phyloP scores from a whole-genome alignment of 768 basidiomycete genomes.

The Macrolepiota fuliginosa region DNA sequence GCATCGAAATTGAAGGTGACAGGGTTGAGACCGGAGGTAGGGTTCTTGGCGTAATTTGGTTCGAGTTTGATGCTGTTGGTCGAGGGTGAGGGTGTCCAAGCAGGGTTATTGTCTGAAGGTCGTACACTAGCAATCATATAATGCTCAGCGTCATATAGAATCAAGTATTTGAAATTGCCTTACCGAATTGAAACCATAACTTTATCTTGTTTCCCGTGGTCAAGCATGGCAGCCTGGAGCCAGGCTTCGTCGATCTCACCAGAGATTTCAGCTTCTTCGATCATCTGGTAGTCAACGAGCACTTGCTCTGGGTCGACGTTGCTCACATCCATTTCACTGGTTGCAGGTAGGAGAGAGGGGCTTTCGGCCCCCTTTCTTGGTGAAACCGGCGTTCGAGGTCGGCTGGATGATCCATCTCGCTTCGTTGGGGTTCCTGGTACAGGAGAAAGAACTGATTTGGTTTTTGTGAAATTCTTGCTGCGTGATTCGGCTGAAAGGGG shows the following conservation, averaged over 20 bases:
- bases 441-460: constrained; percentile 37
- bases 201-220: constrained; percentile 77
- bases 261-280: constrained; percentile 68
- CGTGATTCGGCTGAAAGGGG: constrained; percentile 47
- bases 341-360: constrained; percentile 41
- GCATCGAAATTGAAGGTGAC: constrained; percentile 67
- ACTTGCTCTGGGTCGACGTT: constrained; percentile 73
- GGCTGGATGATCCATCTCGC: constrained; percentile 27
- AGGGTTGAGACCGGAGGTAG: constrained; percentile 26
- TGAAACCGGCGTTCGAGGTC: constrained; percentile 55
- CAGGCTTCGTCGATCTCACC: constrained; percentile 64
- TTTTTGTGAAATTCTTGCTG: constrained; percentile 24
- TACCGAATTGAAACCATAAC: constrained; percentile 85
- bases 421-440: constrained; percentile 57
- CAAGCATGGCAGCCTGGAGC: constrained; percentile 36
- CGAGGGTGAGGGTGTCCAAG: constrained; percentile 50
- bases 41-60: constrained; percentile 49
- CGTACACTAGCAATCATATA: constrained; percentile 47
- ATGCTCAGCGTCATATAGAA: constrained; percentile 8
- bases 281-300: constrained; percentile 70
- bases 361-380: constrained; percentile 48
- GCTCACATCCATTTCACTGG: constrained; percentile 75
- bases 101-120: constrained; percentile 48
- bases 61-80: constrained; percentile 61
- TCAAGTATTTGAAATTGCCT: constrained; percentile 7